These are phyloP conservation scores for Crotalaria pallida DNA, from an alignment of 306 rosid species.

Conservation along the genomic window DNA sequence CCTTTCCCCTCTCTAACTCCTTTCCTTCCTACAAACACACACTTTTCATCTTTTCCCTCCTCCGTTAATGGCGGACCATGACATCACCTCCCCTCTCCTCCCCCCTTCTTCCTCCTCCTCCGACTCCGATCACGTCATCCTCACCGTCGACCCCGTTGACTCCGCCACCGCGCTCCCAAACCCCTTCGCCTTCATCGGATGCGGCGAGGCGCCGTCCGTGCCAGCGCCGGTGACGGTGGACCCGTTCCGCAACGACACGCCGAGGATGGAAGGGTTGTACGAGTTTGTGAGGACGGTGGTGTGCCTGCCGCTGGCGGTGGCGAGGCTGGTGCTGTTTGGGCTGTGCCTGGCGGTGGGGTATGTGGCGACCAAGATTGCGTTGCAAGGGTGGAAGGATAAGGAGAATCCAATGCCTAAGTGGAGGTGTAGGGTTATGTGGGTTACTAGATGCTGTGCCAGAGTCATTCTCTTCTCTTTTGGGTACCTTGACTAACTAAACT, in stretches of 20 bases:
- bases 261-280: slow-evolving; percentile 46
- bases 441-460: slow-evolving; percentile 69
- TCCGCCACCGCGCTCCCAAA: not conserved
- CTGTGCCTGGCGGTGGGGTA: slow-evolving; percentile 52
- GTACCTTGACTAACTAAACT: no score
- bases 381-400: slow-evolving; percentile 73
- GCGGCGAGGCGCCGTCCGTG: slow-evolving; percentile 40
- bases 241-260: slow-evolving; percentile 69
- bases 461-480: slow-evolving; percentile 88
- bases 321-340: slow-evolving; percentile 63
- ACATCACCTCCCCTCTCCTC: slow-evolving; percentile 56
- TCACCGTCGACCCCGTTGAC: slow-evolving; percentile 27
- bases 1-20: no score
- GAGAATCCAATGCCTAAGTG: slow-evolving; percentile 79
- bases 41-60: not conserved
- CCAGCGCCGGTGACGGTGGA: slow-evolving; percentile 48
- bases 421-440: slow-evolving; percentile 79
- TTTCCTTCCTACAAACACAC: no score
- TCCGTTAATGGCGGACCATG: slow-evolving; percentile 52
- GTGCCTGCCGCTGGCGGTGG: slow-evolving; percentile 54
- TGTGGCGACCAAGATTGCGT: slow-evolving; percentile 65
- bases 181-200: slow-evolving; percentile 55
- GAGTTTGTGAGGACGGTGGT: slow-evolving; percentile 59
- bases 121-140: slow-evolving; percentile 50
- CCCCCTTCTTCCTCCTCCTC: no score